These are phyloP conservation scores for Daldinia sp. DNA, from an alignment of 2,329 filamentous ascomycete species.

Conservation along the genomic window DNA sequence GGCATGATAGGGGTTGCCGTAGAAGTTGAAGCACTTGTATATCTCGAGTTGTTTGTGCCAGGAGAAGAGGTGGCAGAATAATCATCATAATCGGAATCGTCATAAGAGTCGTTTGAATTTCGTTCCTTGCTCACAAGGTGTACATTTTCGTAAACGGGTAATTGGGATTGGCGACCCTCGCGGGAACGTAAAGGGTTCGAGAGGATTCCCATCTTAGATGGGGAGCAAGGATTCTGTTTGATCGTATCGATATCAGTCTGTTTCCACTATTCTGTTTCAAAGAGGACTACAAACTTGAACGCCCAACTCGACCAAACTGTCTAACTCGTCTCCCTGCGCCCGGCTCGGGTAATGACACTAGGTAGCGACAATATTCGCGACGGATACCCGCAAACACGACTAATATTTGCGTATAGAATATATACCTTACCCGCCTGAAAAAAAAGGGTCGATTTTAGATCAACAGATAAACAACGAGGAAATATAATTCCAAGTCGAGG, in stretches of 20 bases:
- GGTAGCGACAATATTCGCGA: constrained; percentile 1
- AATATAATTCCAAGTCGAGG: not conserved
- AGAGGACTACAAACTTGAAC: constrained; percentile 23
- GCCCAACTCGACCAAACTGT: constrained; percentile 2
- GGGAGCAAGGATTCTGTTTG: constrained; percentile 11
- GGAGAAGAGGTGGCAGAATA: constrained; percentile 55
- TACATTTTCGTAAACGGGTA: constrained; percentile 62
- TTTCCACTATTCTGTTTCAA: constrained; percentile 1
- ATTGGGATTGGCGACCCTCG: constrained; percentile 51
- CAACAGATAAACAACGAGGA: not conserved
- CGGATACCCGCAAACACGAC: not conserved
- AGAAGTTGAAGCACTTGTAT: constrained; percentile 60
- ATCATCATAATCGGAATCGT: constrained; percentile 52
- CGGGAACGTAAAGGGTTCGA: constrained; percentile 58
- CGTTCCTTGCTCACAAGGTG: constrained; percentile 57
- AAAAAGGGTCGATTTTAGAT: not conserved
- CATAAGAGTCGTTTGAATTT: constrained; percentile 60
- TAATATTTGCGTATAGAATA: not conserved
- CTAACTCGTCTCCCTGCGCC: constrained; percentile 1
- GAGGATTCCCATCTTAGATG: constrained; percentile 58
- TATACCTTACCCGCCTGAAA: not conserved
- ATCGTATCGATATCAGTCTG: constrained; percentile 6
- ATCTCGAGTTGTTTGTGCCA: constrained; percentile 56
- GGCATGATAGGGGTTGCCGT: constrained; percentile 56
- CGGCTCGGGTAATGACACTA: constrained; percentile 15